These are phyloP conservation scores for Lepidopterella palustris DNA, from an alignment of 495 filamentous ascomycete species.

Conservation along the genomic window DNA sequence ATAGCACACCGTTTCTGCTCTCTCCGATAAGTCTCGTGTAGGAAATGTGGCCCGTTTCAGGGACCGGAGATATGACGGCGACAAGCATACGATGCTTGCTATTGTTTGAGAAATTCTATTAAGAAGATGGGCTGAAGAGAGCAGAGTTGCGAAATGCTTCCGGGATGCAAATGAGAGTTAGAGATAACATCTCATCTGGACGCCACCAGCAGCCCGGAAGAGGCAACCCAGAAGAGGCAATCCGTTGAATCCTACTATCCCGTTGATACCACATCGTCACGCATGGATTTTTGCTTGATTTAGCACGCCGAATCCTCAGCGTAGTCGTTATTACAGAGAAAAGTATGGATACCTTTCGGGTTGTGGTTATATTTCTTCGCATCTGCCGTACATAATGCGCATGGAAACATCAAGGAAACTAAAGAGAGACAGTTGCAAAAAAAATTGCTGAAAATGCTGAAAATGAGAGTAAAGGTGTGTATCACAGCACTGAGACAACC, in stretches of 20 bases:
- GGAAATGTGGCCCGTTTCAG: neutral
- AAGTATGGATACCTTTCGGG: neutral
- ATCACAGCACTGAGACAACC: no score
- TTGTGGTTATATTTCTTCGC: neutral
- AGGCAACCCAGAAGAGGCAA: neutral
- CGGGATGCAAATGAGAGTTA: neutral
- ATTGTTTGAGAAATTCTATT: neutral
- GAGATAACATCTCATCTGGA: neutral
- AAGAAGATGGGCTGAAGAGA: neutral
- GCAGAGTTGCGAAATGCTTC: neutral
- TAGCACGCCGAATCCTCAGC: neutral
- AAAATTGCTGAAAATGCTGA: neutral
- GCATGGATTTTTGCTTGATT: neutral
- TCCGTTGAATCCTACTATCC: neutral
- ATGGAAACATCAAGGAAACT: neutral
- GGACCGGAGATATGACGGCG: neutral
- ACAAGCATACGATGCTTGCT: neutral
- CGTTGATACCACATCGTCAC: neutral
- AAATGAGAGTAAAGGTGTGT: no score
- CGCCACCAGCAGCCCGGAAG: neutral
- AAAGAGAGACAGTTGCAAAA: neutral
- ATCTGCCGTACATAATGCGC: neutral
- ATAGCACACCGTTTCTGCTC: neutral
- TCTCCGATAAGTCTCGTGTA: neutral
- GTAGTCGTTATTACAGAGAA: neutral